A percentile compares a stretch with the other conserved stretches of the same genome.
These are phyloP conservation scores for Phialophora tarda DNA, from an alignment of 2,329 filamentous ascomycete species.

Conservation along the genomic window DNA sequence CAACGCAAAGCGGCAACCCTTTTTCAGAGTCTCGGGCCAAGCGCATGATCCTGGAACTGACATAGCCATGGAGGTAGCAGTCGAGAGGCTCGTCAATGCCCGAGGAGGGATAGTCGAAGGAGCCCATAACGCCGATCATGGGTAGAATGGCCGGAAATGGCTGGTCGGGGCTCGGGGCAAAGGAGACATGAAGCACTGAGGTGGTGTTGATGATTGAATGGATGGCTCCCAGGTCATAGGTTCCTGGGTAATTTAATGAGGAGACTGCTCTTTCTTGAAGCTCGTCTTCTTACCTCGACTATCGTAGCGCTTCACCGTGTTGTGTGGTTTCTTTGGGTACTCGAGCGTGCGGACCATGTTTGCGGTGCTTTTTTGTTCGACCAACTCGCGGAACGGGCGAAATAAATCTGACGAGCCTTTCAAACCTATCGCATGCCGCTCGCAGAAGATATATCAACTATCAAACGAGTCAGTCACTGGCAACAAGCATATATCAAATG, in stretches of 20 bases:
- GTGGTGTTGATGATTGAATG: constrained; percentile 75
- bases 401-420: not conserved
- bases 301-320: constrained; percentile 71
- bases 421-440: not conserved
- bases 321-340: constrained; percentile 68
- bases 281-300: constrained; percentile 60
- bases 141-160: constrained; percentile 79
- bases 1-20: constrained; percentile 73
- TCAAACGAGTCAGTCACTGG: constrained; percentile 7
- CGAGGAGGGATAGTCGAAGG: constrained; percentile 67
- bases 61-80: constrained; percentile 83
- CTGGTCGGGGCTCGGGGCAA: constrained; percentile 64
- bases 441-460: not conserved
- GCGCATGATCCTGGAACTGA: constrained; percentile 77
- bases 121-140: constrained; percentile 85
- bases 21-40: constrained; percentile 56
- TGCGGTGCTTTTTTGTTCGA: constrained; percentile 6
- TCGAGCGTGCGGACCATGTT: constrained; percentile 52
- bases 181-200: constrained; percentile 80
- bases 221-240: constrained; percentile 74
- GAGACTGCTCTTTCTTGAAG: not conserved
- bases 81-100: constrained; percentile 69
- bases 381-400: too few species aligned
- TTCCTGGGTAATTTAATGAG: constrained; percentile 55
- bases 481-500: constrained; percentile 25